Conservation (phyloP, 139 green algal genomes). For the Zygnema circumcarinatum region DNA sequence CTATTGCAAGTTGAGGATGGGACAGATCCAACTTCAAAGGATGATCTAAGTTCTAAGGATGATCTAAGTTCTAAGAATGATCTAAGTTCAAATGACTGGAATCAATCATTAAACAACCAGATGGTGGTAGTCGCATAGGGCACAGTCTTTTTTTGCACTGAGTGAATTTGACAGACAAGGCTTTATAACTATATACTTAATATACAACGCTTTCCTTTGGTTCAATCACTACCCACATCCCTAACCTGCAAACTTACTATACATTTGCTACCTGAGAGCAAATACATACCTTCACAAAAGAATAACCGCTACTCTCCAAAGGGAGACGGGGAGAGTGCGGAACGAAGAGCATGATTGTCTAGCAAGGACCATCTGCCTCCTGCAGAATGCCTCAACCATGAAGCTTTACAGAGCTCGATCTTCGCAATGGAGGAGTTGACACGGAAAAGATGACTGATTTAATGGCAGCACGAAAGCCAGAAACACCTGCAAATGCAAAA, state of each 20-base stretch:
- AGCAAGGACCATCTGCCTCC: neutral
- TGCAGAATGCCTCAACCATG: neutral
- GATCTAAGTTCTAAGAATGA: no score
- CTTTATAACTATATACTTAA: neutral
- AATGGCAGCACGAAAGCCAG: neutral
- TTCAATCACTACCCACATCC: neutral
- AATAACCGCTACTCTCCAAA: no score
- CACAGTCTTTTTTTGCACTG: conserved; percentile 34
- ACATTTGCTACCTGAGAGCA: conserved; percentile 1
- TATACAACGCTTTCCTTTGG: neutral
- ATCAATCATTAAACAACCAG: no score
- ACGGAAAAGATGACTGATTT: neutral
- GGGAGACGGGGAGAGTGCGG: neutral
- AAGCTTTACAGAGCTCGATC: neutral
- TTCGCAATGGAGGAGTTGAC: neutral
- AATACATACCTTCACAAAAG: neutral
- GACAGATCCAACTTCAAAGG: no score
- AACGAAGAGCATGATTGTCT: neutral
- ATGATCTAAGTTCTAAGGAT: no score
- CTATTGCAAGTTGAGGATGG: no score
- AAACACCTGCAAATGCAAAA: neutral
- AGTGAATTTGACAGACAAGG: no score
- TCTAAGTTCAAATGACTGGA: no score
- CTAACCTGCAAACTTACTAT: neutral
- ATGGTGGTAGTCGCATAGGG: no score